These are phyloP conservation scores for Aspergillus ustus DNA, from an alignment of 2,329 filamentous ascomycete species.

Conservation along the genomic window DNA sequence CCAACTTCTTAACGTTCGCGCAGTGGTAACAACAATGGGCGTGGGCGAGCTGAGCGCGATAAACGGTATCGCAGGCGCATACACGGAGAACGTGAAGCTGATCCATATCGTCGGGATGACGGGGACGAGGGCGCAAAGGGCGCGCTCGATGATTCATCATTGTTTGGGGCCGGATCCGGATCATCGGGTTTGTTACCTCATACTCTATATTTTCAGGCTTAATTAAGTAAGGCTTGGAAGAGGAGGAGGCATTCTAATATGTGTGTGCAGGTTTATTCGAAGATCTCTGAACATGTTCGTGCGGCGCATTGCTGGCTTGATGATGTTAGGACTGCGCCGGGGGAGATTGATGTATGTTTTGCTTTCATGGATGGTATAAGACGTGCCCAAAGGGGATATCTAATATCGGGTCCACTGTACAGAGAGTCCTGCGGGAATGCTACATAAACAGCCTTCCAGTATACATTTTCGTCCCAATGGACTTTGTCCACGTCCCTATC, in stretches of 20 bases:
- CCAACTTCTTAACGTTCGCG: constrained; percentile 41
- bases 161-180: constrained; percentile 11
- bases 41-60: constrained; percentile 68
- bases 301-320: constrained; percentile 7
- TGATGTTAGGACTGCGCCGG: constrained; percentile 54
- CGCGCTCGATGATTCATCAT: constrained; percentile 58
- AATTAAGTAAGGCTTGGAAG: too few relatives aligned
- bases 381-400: too few relatives aligned
- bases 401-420: too few relatives aligned
- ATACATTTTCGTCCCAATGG: constrained; percentile 78
- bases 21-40: constrained; percentile 73
- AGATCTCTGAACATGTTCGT: constrained; percentile 40
- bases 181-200: constrained; percentile 1
- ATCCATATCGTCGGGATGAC: constrained; percentile 62
- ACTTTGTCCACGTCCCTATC: constrained; percentile 75
- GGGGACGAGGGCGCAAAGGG: constrained; percentile 44
- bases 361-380: not conserved
- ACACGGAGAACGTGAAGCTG: constrained; percentile 70
- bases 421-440: constrained; percentile 59
- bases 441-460: constrained; percentile 73
- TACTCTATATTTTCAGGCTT: too few relatives aligned
- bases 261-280: constrained; percentile 54
- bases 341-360: constrained; percentile 68
- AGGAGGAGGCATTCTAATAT: too few relatives aligned
- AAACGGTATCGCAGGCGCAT: constrained; percentile 73